Conservation (phyloP, 192 early-diverging fungal species). For the Coemansia sp. region DNA sequence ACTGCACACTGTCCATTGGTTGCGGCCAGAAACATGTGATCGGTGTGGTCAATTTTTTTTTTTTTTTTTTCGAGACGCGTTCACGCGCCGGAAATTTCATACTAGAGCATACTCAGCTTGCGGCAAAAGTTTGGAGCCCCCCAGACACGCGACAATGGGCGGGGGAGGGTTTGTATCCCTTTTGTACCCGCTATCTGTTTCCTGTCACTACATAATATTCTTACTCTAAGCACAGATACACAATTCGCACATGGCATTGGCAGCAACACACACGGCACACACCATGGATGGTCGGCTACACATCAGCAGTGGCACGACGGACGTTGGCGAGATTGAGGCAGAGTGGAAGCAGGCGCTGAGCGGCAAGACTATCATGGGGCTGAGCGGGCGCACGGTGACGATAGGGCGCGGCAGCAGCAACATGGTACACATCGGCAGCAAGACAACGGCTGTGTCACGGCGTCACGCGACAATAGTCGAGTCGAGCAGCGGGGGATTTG, state of each 20-base stretch:
- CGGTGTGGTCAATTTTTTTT: not conserved
- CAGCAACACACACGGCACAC: not conserved
- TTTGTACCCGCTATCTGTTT: constrained; percentile 1
- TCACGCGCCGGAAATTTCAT: not conserved
- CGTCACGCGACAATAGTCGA: constrained; percentile 42
- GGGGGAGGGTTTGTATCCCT: not conserved
- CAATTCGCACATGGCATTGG: constrained; percentile 5
- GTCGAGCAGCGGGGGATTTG: constrained; percentile 18
- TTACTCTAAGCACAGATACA: not conserved
- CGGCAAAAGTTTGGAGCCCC: not conserved
- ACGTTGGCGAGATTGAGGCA: not conserved
- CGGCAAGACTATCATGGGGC: constrained; percentile 41
- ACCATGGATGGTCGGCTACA: not conserved
- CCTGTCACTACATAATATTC: not conserved
- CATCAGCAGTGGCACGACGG: not conserved
- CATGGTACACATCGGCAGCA: constrained; percentile 45
- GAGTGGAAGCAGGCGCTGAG: constrained; percentile 40
- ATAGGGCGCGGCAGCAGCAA: constrained; percentile 53
- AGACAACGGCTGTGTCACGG: constrained; percentile 50
- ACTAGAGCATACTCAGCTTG: not conserved
- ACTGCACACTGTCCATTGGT: not conserved
- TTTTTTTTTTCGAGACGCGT: not conserved
- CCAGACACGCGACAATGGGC: not conserved
- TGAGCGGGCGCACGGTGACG: constrained; percentile 31
- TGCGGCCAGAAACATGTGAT: not conserved